Conservation (phyloP, 2,329 filamentous ascomycete genomes). For the Ceratocystis variospora region DNA sequence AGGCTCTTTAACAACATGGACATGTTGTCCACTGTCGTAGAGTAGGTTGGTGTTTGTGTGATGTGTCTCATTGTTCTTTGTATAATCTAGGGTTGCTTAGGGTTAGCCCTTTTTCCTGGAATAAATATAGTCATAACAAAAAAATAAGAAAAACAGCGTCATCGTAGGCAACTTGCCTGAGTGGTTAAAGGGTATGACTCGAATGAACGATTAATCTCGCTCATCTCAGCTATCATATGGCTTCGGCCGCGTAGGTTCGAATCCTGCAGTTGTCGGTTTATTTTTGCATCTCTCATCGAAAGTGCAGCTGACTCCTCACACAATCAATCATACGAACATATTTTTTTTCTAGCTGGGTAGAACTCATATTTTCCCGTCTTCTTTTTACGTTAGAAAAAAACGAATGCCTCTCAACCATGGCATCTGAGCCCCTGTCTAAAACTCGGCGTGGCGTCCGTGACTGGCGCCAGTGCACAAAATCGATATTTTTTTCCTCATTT, state of each 20-base stretch:
- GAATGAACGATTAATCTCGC: conserved; percentile 13
- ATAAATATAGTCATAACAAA: no score
- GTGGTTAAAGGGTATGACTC: conserved; percentile 19
- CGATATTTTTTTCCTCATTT: conserved; percentile 8
- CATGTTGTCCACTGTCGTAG: no score
- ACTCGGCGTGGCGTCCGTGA: conserved; percentile 14
- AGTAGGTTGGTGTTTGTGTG: no score
- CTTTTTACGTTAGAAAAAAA: no score
- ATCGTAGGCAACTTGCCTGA: conserved; percentile 17
- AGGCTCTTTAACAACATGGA: no score
- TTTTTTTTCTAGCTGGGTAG: background rate
- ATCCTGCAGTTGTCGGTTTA: conserved; percentile 16
- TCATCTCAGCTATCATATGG: conserved; percentile 15
- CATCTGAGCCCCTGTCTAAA: background rate
- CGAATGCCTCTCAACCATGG: background rate
- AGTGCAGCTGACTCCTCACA: no score
- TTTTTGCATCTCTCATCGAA: background rate
- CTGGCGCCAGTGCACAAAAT: conserved; percentile 11
- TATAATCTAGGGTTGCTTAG: no score
- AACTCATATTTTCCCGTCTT: background rate
- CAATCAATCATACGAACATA: background rate
- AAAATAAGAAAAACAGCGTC: no score
- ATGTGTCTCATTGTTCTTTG: no score
- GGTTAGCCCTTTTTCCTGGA: no score
- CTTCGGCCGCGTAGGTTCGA: conserved; percentile 18